phyloP scores from a whole-genome alignment of 2,329 filamentous ascomycete species.

The Elsinoe australis region DNA sequence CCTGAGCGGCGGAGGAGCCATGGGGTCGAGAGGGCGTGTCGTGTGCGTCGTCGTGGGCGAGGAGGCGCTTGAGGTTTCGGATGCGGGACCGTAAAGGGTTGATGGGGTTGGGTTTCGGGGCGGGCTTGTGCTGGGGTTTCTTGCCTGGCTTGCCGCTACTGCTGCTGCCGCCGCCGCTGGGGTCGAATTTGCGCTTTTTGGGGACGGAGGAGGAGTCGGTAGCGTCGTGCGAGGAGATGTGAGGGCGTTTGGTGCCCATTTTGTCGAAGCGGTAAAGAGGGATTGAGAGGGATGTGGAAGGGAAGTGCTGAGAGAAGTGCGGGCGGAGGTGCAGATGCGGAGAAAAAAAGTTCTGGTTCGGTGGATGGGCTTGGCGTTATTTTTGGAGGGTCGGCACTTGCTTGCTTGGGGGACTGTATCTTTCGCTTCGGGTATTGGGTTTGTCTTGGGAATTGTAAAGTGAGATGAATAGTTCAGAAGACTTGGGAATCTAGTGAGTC shows the following conservation, averaged over 20 bases:
- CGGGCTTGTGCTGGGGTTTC: constrained; percentile 3
- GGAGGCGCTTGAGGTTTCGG: constrained; percentile 59
- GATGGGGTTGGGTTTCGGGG: constrained; percentile 34
- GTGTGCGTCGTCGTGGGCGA: constrained; percentile 16
- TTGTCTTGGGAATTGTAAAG: background rate
- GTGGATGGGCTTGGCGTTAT: background rate
- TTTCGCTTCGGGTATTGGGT: too few relatives aligned
- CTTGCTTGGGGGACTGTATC: too few relatives aligned
- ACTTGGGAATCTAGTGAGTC: background rate
- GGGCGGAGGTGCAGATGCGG: background rate
- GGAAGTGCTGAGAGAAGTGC: background rate
- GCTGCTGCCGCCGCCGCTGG: too few relatives aligned
- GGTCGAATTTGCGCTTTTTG: constrained; percentile 5
- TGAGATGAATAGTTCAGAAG: too few relatives aligned
- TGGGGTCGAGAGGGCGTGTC: background rate
- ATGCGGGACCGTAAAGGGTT: constrained; percentile 64
- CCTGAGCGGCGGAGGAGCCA: background rate
- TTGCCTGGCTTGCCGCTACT: constrained; percentile 25
- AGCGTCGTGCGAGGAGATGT: background rate
- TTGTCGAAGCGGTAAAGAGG: background rate
- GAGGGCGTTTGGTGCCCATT: constrained; percentile 12
- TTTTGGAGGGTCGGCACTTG: too few relatives aligned
- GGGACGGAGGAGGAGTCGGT: background rate
- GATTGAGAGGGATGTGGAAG: background rate
- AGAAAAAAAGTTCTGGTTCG: constrained; percentile 8